These are phyloP conservation scores for Pisolithus sp. DNA, from an alignment of 768 basidiomycete genomes.

Conservation along the genomic window DNA sequence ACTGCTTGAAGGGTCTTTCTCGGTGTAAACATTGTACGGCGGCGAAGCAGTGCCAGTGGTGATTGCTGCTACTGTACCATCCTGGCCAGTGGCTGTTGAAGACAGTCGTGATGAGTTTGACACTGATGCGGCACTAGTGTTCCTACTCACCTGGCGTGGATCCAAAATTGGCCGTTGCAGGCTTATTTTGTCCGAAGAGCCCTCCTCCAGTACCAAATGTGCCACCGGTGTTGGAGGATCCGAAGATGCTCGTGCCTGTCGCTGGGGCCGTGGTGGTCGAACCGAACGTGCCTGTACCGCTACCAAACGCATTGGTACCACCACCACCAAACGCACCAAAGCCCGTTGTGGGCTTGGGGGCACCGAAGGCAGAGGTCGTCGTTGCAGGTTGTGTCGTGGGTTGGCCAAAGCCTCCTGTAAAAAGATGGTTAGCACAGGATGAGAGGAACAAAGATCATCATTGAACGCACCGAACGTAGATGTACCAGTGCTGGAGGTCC, in stretches of 20 bases:
- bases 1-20: conserved; percentile 54
- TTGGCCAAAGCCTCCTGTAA: conserved; percentile 34
- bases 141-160: conserved; percentile 24
- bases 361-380: conserved; percentile 49
- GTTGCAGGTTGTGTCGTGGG: conserved; percentile 33
- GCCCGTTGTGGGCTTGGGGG: conserved; percentile 61
- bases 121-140: background rate
- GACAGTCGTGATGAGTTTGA: conserved; percentile 5
- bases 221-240: conserved; percentile 22
- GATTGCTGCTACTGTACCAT: conserved; percentile 43
- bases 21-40: conserved; percentile 48
- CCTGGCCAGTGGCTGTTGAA: conserved; percentile 26
- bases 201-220: conserved; percentile 42
- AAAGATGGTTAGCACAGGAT: conserved; percentile 3
- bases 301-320: conserved; percentile 47
- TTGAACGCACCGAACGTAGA: conserved; percentile 32
- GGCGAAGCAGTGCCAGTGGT: conserved; percentile 69
- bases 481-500: conserved; percentile 28
- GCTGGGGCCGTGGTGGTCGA: conserved; percentile 23
- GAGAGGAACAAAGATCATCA: conserved; percentile 2
- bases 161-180: conserved; percentile 41
- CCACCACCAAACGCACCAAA: conserved; percentile 75
- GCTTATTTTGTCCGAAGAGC: conserved; percentile 53
- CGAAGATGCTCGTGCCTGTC: conserved; percentile 30
- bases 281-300: conserved; percentile 37